Evolutionary conservation across 2,329 filamentous ascomycete genomes (phyloP).

Genomic region (Pseudocercospora ulei): DNA sequence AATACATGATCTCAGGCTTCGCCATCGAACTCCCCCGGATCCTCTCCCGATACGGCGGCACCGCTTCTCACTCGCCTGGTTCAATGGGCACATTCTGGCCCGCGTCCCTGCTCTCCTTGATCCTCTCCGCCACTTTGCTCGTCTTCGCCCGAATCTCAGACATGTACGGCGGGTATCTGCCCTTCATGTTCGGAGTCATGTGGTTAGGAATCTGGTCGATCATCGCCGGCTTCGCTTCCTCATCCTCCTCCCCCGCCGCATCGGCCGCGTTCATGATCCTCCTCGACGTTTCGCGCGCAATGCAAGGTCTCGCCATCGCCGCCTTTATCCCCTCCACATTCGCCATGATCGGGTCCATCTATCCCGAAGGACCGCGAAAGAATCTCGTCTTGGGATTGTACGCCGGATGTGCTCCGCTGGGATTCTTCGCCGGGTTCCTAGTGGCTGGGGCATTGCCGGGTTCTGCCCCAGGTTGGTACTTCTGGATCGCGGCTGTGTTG

Average conservation of each 20-base stretch:
- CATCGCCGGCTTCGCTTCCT: conserved; percentile 30
- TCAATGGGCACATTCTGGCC: conserved; percentile 33
- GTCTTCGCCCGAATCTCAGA: conserved; percentile 33
- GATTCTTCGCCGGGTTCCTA: conserved; percentile 34
- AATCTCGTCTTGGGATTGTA: conserved; percentile 34
- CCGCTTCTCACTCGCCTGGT: conserved; percentile 5
- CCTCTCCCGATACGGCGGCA: conserved; percentile 13
- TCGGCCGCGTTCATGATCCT: neutral
- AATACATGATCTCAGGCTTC: conserved; percentile 35
- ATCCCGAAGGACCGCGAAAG: conserved; percentile 30
- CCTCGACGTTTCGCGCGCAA: conserved; percentile 32
- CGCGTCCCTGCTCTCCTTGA: conserved; percentile 31
- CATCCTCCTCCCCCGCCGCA: neutral
- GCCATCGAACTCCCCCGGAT: conserved; percentile 32
- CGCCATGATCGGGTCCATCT: conserved; percentile 32
- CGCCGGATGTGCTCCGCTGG: conserved; percentile 33
- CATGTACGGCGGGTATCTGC: conserved; percentile 33
- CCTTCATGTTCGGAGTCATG: conserved; percentile 33
- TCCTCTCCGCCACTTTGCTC: conserved; percentile 32
- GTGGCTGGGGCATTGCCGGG: conserved; percentile 29
- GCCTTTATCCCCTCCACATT: conserved; percentile 33
- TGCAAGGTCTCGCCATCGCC: conserved; percentile 35
- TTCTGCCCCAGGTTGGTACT: conserved; percentile 30
- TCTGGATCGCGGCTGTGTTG: conserved; percentile 31
- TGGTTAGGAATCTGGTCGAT: conserved; percentile 34